These are phyloP conservation scores for Kalmusia sp. DNA, from an alignment of 2,329 filamentous ascomycete genomes.

Conservation along the genomic window DNA sequence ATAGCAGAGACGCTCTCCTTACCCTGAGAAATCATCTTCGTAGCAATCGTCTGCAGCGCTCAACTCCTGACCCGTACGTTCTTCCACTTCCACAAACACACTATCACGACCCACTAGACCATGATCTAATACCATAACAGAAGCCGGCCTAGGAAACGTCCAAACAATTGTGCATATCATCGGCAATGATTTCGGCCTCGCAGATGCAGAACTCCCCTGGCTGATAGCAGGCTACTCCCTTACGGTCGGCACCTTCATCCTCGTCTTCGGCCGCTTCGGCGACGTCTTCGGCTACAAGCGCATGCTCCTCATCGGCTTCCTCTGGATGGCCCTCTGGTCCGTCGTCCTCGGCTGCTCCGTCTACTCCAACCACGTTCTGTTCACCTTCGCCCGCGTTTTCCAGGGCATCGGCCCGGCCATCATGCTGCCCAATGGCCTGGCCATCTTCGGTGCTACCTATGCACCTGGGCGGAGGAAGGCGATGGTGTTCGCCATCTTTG, in stretches of 20 bases:
- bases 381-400: conserved; percentile 45
- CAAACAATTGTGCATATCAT: conserved; percentile 55
- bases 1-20: conserved; percentile 4
- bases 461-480: conserved; percentile 64
- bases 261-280: conserved; percentile 53
- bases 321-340: conserved; percentile 59
- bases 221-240: conserved; percentile 52
- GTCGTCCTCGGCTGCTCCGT: conserved; percentile 54
- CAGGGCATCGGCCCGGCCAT: conserved; percentile 67
- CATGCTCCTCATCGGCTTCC: conserved; percentile 57
- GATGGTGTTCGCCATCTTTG: conserved; percentile 64
- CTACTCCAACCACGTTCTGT: conserved; percentile 47
- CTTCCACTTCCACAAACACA: not conserved
- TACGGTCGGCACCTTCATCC: conserved; percentile 55
- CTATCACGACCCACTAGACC: not conserved
- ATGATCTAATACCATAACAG: conserved; percentile 38
- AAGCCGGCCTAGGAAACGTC: conserved; percentile 37
- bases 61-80: conserved; percentile 2
- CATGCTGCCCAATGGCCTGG: conserved; percentile 68
- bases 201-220: conserved; percentile 53
- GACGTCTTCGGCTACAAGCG: conserved; percentile 59
- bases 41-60: conserved; percentile 6
- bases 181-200: conserved; percentile 49
- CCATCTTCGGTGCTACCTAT: conserved; percentile 66
- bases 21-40: conserved; percentile 4